Evolutionary conservation across 148 eudicot genomes (phyloP), one percentile per base, ranked within the genome.

Genomic region (Rhododendron molle): DNA sequence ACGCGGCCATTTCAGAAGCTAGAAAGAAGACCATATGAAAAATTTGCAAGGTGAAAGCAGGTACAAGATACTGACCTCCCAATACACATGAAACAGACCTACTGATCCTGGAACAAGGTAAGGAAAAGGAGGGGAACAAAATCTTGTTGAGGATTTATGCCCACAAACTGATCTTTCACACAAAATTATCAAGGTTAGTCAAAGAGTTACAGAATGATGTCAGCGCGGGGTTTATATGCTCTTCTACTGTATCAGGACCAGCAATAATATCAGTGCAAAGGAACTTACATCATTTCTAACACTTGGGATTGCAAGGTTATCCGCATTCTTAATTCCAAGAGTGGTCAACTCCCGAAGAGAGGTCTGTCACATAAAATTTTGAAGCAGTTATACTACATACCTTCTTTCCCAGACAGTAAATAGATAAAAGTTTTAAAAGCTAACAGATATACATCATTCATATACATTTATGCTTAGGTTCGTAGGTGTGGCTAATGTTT

Each of bases 201-300:
- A 47, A 46, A 82, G 60, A 46, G 49, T 28, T 20, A 28, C 44
- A 52, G n/a, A 81, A 52, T 34, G 28, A 54, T 50, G 40, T 52
- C 10, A 14, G 3, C 3, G n/a, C 13, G 18, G 44, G 40, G 23
- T 67, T 83, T 18, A n/a, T 65, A 46, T 28, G 78, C 78, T 69
- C 77, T 26, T 69, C 78, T 30, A 83, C 36, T 18, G 16, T 30
- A 44, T 16, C 58, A 69, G 10, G 62, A 28, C 18, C n/a, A 47
- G 72, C 40, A 67, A 46, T 14, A 18, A 23, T 69, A 76, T 60
- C 46, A 47, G 40, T 81, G 26, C 65, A 80, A 62, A 15, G 9
- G n/a, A n/a, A 91, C 97, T 94, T 90, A 97, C 98, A 90, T 97
- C 98, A 86, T 95, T 95, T 93, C 98, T 89, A 86, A 94, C 95